These are phyloP conservation scores for Paecilomyces fulvus DNA, from an alignment of 2,329 filamentous ascomycete species.

Conservation along the genomic window DNA sequence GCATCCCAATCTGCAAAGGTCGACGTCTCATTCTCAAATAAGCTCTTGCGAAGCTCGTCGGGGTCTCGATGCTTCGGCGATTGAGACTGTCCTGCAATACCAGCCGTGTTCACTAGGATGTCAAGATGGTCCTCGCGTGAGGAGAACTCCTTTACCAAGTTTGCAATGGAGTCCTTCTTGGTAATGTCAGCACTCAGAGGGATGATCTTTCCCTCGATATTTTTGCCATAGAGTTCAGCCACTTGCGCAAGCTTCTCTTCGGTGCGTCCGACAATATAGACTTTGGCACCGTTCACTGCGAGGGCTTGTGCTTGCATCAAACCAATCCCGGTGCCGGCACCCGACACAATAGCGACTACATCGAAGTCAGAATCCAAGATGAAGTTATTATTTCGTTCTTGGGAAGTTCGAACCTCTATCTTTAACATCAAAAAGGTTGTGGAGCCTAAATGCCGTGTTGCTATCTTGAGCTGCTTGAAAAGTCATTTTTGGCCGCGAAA, in stretches of 20 bases:
- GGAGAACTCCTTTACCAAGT: slow-evolving; percentile 49
- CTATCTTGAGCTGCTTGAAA: background rate
- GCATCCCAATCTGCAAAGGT: slow-evolving; percentile 61
- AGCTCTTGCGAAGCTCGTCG: slow-evolving; percentile 46
- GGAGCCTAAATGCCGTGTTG: background rate
- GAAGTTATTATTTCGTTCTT: background rate
- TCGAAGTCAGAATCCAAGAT: background rate
- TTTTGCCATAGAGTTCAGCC: slow-evolving; percentile 33
- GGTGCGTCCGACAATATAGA: slow-evolving; percentile 52
- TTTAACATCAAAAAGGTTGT: background rate
- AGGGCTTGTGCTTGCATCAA: slow-evolving; percentile 54
- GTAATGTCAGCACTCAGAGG: slow-evolving; percentile 55
- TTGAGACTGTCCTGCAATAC: slow-evolving; percentile 49
- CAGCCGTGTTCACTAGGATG: slow-evolving; percentile 63
- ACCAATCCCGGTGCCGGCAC: slow-evolving; percentile 56
- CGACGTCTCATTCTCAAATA: slow-evolving; percentile 55
- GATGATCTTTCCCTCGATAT: slow-evolving; percentile 51
- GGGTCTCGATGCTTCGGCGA: slow-evolving; percentile 47
- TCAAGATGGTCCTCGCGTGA: slow-evolving; percentile 57
- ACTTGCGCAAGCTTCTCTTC: slow-evolving; percentile 28
- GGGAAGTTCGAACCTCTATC: background rate
- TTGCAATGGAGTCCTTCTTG: slow-evolving; percentile 52
- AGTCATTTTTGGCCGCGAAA: background rate
- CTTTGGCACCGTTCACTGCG: slow-evolving; percentile 52
- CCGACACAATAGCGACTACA: slow-evolving; percentile 41